These are phyloP conservation scores for Mucor irregularis DNA, from an alignment of 371 early-diverging fungal genomes.

Conservation along the genomic window DNA sequence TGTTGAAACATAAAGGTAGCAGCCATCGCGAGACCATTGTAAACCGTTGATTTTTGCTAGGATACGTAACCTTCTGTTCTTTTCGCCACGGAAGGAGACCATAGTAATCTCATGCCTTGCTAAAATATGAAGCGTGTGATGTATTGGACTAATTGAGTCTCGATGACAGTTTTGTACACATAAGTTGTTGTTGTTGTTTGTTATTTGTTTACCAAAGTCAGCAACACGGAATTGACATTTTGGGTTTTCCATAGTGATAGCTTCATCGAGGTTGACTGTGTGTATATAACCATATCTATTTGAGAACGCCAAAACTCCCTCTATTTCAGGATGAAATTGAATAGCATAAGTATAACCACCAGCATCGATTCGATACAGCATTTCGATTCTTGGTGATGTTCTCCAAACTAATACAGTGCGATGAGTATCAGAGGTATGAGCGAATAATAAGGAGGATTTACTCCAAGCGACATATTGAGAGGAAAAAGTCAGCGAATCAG, in stretches of 20 bases:
- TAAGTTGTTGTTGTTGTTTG: neutral
- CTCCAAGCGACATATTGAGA: slow-evolving; percentile 65
- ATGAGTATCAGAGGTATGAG: slow-evolving; percentile 59
- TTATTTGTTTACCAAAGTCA: slow-evolving; percentile 7
- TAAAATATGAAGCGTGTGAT: slow-evolving; percentile 19
- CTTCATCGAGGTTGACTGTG: slow-evolving; percentile 49
- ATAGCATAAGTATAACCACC: slow-evolving; percentile 55
- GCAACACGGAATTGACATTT: neutral
- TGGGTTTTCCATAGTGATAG: neutral
- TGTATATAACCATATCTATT: slow-evolving; percentile 65
- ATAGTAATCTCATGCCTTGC: slow-evolving; percentile 57
- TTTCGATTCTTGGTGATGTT: slow-evolving; percentile 36
- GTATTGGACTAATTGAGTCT: neutral
- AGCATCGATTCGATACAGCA: slow-evolving; percentile 47
- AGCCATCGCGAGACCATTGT: slow-evolving; percentile 59
- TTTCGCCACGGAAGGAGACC: slow-evolving; percentile 61
- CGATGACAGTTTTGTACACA: neutral
- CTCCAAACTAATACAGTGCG: slow-evolving; percentile 54
- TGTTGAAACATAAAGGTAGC: slow-evolving; percentile 54
- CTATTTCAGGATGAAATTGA: slow-evolving; percentile 55
- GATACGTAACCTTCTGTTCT: slow-evolving; percentile 48
- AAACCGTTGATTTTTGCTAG: slow-evolving; percentile 61
- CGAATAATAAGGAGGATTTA: slow-evolving; percentile 52
- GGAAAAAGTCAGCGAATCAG: slow-evolving; percentile 25
- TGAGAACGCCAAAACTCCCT: slow-evolving; percentile 55